phyloP scores from a whole-genome alignment of 192 early-diverging fungal genomes.

The Mortierella antarctica region DNA sequence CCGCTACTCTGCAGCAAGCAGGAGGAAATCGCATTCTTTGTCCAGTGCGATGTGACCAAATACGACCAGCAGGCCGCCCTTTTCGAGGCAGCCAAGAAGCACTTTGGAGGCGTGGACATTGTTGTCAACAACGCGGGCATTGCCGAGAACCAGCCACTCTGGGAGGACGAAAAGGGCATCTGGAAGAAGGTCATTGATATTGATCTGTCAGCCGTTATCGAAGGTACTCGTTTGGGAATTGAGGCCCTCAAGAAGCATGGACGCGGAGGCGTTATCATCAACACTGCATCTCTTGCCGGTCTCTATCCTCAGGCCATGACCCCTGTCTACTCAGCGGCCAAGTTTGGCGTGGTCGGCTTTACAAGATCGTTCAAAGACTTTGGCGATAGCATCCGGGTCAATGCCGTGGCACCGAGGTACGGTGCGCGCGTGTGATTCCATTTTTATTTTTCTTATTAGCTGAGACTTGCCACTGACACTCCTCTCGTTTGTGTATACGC shows the following conservation, averaged over 20 bases:
- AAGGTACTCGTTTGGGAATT: constrained; percentile 79
- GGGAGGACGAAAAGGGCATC: constrained; percentile 54
- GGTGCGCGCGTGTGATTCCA: neutral
- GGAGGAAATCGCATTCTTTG: constrained; percentile 55
- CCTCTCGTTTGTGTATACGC: neutral
- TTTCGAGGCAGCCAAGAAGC: constrained; percentile 49
- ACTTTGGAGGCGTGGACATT: constrained; percentile 71
- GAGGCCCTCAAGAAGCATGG: constrained; percentile 61
- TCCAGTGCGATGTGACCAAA: constrained; percentile 63
- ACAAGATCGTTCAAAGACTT: constrained; percentile 62
- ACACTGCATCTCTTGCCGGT: constrained; percentile 81
- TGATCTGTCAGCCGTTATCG: constrained; percentile 79
- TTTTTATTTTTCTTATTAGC: constrained; percentile 1
- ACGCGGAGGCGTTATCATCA: constrained; percentile 77
- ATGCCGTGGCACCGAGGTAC: constrained; percentile 68
- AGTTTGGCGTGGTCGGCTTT: constrained; percentile 78
- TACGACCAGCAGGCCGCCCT: constrained; percentile 48
- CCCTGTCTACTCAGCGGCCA: constrained; percentile 82
- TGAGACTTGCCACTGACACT: too few relatives aligned
- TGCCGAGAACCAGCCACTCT: constrained; percentile 52
- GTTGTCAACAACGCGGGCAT: constrained; percentile 75
- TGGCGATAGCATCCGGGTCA: constrained; percentile 63
- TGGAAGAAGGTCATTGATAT: constrained; percentile 75
- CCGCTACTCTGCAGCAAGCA: constrained; percentile 30
- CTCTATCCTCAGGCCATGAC: constrained; percentile 64